phyloP scores from a whole-genome alignment of 352 stramenopile species.

The Globisporangium uncinulatum region DNA sequence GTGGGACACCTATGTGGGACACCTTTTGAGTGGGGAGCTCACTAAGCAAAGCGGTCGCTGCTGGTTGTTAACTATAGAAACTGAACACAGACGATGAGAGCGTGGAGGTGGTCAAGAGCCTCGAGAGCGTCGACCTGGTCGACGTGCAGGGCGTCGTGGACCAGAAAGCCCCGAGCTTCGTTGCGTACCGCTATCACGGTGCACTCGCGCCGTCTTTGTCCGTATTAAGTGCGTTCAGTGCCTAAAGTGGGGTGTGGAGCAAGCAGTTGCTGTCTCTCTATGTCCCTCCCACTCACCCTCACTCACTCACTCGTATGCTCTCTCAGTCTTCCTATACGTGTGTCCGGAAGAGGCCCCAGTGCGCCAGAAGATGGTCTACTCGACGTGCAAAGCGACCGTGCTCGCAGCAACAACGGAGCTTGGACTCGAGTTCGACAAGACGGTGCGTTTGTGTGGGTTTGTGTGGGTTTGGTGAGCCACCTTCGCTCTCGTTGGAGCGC shows the following conservation, averaged over 20 bases:
- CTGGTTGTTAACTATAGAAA: constrained; percentile 31
- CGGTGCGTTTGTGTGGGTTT: constrained; percentile 16
- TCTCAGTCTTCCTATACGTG: constrained; percentile 85
- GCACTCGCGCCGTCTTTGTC: constrained; percentile 24
- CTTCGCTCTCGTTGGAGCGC: too few species aligned
- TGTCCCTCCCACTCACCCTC: neutral
- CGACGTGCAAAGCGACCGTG: constrained; percentile 84
- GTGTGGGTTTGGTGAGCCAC: too few species aligned
- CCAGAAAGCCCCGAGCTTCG: constrained; percentile 65
- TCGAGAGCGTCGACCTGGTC: constrained; percentile 64
- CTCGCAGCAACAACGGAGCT: constrained; percentile 58
- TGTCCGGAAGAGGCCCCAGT: constrained; percentile 85
- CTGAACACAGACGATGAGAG: constrained; percentile 70
- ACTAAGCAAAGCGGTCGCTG: too few species aligned
- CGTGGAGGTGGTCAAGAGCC: constrained; percentile 73
- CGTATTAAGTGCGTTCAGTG: constrained; percentile 25
- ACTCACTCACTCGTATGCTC: neutral
- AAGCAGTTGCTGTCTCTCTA: too few species aligned
- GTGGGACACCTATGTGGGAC: too few species aligned
- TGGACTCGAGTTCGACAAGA: constrained; percentile 69
- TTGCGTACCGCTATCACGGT: constrained; percentile 65
- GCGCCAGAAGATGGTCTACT: constrained; percentile 90
- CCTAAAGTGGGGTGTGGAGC: neutral
- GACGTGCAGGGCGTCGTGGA: constrained; percentile 57
- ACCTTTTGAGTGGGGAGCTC: neutral